Base-by-base conservation (phyloP, 306 rosid species). In the Prunus fruticosa region DNA sequence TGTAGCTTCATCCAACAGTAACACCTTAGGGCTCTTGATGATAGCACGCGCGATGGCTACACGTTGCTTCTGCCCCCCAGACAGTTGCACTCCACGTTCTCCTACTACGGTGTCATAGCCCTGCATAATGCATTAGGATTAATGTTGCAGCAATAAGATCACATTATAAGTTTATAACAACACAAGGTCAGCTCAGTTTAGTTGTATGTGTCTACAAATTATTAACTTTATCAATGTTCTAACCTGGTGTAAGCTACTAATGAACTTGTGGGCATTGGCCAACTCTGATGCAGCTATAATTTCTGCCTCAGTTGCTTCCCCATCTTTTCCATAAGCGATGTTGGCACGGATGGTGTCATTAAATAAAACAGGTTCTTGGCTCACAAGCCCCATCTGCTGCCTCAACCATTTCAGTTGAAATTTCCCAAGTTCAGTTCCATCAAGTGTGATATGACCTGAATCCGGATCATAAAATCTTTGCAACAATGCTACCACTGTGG, bases 391-490 rank as follows among this genome's bases (percentile, higher is more conserved):
- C 96, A 93, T 91, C 16, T 89, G 97, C n/a, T 91, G 93, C 81
- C 98, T 89, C 88, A 93, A 72, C 98, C 98, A 93, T 54, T 88
- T 91, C n/a, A 93, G 75, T 7, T 91, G 65, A 20, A 88, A 72
- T 41, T 82, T 67, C 5, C 86, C 79, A 38, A 93, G 87, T 76
- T 91, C 93, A 25, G 86, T 69, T 13, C 97, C 97, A 71, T 93
- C 98, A 23, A 93, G 84, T 66, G 86, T 89, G 67, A 93, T 91
- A 64, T 79, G 78, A 25, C 97, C 98, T 54, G 96, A 90, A 73
- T 91, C 97, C 2, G 96, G 97, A 75, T 93, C 88, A 80, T 93
- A 93, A 79, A 93, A 93, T 84, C 98, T 88, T 32, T 93, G 92
- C 58, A 93, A 70, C 82, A 93, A 81, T 20, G 97, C 84, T 27